phyloP scores from a whole-genome alignment of 805 yeast species.

The Torulaspora indica region DNA sequence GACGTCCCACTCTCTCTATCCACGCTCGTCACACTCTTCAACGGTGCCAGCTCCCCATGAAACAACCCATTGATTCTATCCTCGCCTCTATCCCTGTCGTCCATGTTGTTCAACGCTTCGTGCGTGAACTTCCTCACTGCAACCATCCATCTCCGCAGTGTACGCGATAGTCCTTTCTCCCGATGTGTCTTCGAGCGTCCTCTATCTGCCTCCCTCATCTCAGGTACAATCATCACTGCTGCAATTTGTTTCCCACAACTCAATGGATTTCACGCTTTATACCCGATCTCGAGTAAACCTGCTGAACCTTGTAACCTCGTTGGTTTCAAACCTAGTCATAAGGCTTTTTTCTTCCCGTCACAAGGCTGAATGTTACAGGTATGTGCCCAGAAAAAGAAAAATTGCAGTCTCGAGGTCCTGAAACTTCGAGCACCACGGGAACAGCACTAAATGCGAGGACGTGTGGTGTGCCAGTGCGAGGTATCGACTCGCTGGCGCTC shows the following conservation, averaged over 20 bases:
- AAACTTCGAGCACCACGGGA: background rate
- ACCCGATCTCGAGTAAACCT: background rate
- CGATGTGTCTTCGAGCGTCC: background rate
- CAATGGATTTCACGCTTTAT: background rate
- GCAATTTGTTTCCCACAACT: background rate
- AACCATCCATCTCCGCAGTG: slow-evolving; percentile 24
- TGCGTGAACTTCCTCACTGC: slow-evolving; percentile 22
- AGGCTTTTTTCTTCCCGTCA: slow-evolving; percentile 1
- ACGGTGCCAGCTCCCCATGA: slow-evolving; percentile 4
- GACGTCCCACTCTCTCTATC: slow-evolving; percentile 19
- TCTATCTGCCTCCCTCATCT: background rate
- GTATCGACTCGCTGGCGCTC: slow-evolving; percentile 5
- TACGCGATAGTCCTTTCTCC: slow-evolving; percentile 10
- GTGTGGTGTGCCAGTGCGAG: slow-evolving; percentile 3
- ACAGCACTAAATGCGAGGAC: background rate
- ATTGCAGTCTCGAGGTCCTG: background rate
- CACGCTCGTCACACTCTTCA: slow-evolving; percentile 4
- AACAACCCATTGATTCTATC: slow-evolving; percentile 26
- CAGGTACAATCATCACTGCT: background rate
- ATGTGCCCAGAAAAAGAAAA: slow-evolving; percentile 5
- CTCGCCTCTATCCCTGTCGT: slow-evolving; percentile 10
- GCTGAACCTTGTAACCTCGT: background rate
- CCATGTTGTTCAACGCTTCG: slow-evolving; percentile 23
- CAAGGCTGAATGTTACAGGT: slow-evolving; percentile 2
- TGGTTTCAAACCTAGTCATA: background rate